A percentile compares a stretch with the other conserved stretches of the same genome.
Evolutionary conservation across 2,329 filamentous ascomycete species (phyloP).

Genomic region (Penicillium sumatraense): DNA sequence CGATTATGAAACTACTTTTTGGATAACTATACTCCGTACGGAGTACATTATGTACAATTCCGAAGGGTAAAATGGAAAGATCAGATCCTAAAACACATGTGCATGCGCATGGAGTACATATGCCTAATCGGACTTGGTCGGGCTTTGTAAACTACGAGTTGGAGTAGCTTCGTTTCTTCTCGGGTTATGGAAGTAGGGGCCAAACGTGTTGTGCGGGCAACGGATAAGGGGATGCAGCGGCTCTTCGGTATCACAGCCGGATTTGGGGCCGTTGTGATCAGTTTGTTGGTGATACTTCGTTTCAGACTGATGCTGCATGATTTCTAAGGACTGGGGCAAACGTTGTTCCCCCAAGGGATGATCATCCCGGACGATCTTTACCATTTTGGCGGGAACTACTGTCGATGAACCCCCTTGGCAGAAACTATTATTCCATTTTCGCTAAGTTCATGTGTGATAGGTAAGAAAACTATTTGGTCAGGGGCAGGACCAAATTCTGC

Average conservation of each 20-base stretch:
- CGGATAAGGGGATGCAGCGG: slow-evolving; percentile 4
- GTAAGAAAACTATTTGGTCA: slow-evolving; percentile 8
- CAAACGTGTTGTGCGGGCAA: slow-evolving; percentile 15
- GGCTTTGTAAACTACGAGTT: neutral
- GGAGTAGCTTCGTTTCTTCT: neutral
- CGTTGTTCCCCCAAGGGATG: slow-evolving; percentile 18
- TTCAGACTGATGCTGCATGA: slow-evolving; percentile 18
- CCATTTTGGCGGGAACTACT: slow-evolving; percentile 17
- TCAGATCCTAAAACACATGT: neutral
- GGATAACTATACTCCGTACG: too few species aligned
- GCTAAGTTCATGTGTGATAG: slow-evolving; percentile 15
- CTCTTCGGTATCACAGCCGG: slow-evolving; percentile 8
- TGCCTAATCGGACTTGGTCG: neutral
- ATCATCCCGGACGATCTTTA: slow-evolving; percentile 21
- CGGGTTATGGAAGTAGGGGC: neutral
- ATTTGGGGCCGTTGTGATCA: neutral
- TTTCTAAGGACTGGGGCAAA: slow-evolving; percentile 10
- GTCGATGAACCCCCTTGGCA: slow-evolving; percentile 18
- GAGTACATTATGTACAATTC: neutral
- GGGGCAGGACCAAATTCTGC: slow-evolving; percentile 1
- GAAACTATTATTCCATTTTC: slow-evolving; percentile 5
- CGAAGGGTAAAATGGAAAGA: neutral
- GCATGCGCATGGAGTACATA: neutral
- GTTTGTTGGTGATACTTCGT: slow-evolving; percentile 11
- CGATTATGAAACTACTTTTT: neutral